Evolutionary conservation across 1,284 basidiomycete genomes (phyloP).

Genomic region (Trametes sp.): DNA sequence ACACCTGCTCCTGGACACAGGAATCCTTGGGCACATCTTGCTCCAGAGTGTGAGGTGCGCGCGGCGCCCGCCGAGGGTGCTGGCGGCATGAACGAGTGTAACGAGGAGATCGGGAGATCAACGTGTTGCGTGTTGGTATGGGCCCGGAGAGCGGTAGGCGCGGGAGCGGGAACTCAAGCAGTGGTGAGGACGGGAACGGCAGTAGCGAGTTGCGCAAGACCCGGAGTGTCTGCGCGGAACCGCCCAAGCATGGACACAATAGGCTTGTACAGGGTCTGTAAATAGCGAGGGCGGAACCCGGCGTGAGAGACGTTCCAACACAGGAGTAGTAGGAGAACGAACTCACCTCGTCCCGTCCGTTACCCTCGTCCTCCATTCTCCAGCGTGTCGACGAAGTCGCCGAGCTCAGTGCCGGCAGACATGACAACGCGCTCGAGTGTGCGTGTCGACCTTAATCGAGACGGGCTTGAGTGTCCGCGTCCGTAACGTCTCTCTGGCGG

Average conservation of each 20-base stretch:
- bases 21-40: slow-evolving; percentile 46
- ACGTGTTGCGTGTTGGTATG: slow-evolving; percentile 19
- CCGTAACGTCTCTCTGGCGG: slow-evolving; percentile 31
- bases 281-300: not conserved
- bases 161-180: slow-evolving; percentile 33
- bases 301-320: not conserved
- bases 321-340: not conserved
- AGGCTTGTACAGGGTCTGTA: slow-evolving; percentile 59
- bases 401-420: slow-evolving; percentile 43
- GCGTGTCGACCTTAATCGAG: slow-evolving; percentile 39
- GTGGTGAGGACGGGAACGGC: slow-evolving; percentile 30
- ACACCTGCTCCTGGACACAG: no score
- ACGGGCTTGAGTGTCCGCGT: slow-evolving; percentile 33
- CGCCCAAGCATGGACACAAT: slow-evolving; percentile 58
- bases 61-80: slow-evolving; percentile 25
- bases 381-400: slow-evolving; percentile 48
- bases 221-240: slow-evolving; percentile 51
- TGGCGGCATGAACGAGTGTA: slow-evolving; percentile 21
- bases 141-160: slow-evolving; percentile 32
- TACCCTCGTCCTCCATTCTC: slow-evolving; percentile 54
- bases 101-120: slow-evolving; percentile 28
- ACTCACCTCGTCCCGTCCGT: slow-evolving; percentile 50
- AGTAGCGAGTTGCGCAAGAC: slow-evolving; percentile 39
- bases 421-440: slow-evolving; percentile 45
- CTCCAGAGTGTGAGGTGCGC: slow-evolving; percentile 46